Conservation (phyloP, 495 filamentous ascomycete genomes). For the Penicillium dipodomyicola region DNA sequence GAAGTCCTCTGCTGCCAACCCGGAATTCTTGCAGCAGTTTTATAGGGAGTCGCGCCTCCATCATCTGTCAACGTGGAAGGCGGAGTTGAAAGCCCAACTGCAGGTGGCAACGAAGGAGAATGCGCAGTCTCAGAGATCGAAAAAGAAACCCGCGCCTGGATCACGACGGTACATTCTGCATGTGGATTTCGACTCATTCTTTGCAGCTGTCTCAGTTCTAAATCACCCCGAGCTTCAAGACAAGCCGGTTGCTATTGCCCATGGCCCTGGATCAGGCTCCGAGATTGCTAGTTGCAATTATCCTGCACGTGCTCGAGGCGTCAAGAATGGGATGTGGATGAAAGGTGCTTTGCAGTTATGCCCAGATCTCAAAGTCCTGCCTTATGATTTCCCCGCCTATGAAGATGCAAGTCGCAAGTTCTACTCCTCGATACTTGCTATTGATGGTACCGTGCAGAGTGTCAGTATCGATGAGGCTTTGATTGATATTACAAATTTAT, state of each 20-base stretch:
- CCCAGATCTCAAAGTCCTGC: slow-evolving; percentile 77
- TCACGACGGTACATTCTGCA: slow-evolving; percentile 84
- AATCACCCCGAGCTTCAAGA: slow-evolving; percentile 73
- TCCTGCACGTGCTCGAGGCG: slow-evolving; percentile 74
- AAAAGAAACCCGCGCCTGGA: slow-evolving; percentile 52
- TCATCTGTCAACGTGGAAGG: slow-evolving; percentile 94
- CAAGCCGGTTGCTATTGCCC: slow-evolving; percentile 87
- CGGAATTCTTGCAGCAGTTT: slow-evolving; percentile 88
- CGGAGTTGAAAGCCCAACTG: slow-evolving; percentile 82
- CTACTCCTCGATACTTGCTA: slow-evolving; percentile 76
- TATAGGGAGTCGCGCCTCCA: slow-evolving; percentile 92
- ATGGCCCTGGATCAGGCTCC: slow-evolving; percentile 78
- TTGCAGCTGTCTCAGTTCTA: slow-evolving; percentile 83
- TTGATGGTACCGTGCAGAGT: slow-evolving; percentile 84
- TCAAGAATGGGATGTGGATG: slow-evolving; percentile 99
- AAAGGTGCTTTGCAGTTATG: slow-evolving; percentile 79
- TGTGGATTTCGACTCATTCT: slow-evolving; percentile 97
- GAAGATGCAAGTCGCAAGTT: slow-evolving; percentile 88
- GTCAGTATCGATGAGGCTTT: slow-evolving; percentile 96
- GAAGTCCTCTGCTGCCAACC: slow-evolving; percentile 82
- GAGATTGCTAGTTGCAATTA: slow-evolving; percentile 99
- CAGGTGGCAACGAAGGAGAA: slow-evolving; percentile 73
- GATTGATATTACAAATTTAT: slow-evolving; percentile 68
- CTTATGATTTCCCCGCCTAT: slow-evolving; percentile 92
- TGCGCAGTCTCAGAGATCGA: slow-evolving; percentile 49